Evolutionary conservation across 176 grass and related monocot genomes (phyloP), one percentile per base, ranked within the genome.

Genomic region (Raddia distichophylla): DNA sequence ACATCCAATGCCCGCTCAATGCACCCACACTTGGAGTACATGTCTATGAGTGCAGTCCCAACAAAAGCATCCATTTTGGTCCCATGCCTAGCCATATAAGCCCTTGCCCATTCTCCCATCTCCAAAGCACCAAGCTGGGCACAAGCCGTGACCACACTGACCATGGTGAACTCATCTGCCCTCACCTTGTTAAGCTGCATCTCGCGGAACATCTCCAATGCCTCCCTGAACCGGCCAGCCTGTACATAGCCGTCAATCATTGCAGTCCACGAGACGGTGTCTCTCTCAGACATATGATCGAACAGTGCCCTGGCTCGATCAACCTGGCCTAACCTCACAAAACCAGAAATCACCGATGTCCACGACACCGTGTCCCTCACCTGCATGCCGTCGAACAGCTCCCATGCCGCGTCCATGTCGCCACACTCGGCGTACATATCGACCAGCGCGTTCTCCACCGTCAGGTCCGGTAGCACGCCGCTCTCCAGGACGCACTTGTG

Each of bases 41-140:
- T 95, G 78, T 93, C 80, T 56, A 95, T 91, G n/a, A 99, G 84
- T 3, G 93, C 88, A 78, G 90, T 93, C 10, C 90, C 77, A 1
- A 90, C 75, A 6, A 91, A 86, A 52, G 82, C 69, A 71, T 95
- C 92, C 71, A 91, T 81, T 46, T 81, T 89, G 73, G 93, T 90
- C 61, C 84, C 76, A 40, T 84, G 75, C 69, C 90, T 94, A 52
- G 67, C 65, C 87, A 99, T 89, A 84, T 93, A 95, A 82, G 84
- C 7, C 75, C 89, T 95, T 14, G 70, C 82, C 90, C 90, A 93
- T 84, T 99, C 91, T 57, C 89, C 96, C 14, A 76, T 84, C 85
- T 95, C 96, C 54, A 95, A 75, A 52, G 96, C 89, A 64, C 96
- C 91, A 12, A 98, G 88, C 62, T 98, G 92, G 18, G 91, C 82